Conservation (phyloP, 1,284 basidiomycete genomes). For the Lignosus rhinocerotis region DNA sequence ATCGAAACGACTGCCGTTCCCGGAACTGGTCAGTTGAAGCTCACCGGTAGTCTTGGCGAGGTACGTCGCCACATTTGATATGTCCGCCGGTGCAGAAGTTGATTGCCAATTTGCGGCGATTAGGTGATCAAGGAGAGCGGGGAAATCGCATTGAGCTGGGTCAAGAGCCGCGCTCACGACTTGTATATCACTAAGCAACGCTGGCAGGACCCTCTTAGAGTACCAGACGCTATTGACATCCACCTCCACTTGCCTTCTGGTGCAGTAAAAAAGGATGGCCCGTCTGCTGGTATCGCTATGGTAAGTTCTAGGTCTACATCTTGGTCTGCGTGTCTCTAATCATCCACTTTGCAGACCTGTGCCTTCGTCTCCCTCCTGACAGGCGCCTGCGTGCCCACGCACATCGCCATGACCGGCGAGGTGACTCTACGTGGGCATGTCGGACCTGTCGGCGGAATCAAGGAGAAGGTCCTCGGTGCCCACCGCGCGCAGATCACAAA, state of each 20-base stretch:
- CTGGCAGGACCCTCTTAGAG: conserved; percentile 73
- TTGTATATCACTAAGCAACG: conserved; percentile 72
- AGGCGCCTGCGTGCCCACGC: conserved; percentile 66
- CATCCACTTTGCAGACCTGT: conserved; percentile 51
- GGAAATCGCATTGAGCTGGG: conserved; percentile 85
- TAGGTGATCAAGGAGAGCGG: conserved; percentile 85
- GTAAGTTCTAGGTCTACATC: conserved; percentile 36
- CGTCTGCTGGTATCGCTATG: conserved; percentile 88
- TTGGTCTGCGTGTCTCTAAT: not conserved
- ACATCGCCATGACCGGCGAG: conserved; percentile 85
- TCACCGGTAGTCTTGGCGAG: conserved; percentile 83
- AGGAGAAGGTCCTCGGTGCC: conserved; percentile 81
- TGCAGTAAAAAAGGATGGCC: conserved; percentile 89
- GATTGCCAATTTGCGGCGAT: conserved; percentile 26
- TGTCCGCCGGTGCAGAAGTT: not conserved
- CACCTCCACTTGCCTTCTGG: conserved; percentile 89
- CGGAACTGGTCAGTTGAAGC: conserved; percentile 67
- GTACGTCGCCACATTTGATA: conserved; percentile 36
- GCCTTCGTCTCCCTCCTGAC: conserved; percentile 84
- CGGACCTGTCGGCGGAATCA: conserved; percentile 82
- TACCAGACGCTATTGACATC: conserved; percentile 71
- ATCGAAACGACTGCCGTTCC: conserved; percentile 80
- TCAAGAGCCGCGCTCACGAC: conserved; percentile 81
- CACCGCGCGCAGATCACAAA: conserved; percentile 82
- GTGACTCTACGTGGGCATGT: conserved; percentile 78